phyloP scores from a whole-genome alignment of 768 basidiomycete species.

The Sporobolomyces phaffii region DNA sequence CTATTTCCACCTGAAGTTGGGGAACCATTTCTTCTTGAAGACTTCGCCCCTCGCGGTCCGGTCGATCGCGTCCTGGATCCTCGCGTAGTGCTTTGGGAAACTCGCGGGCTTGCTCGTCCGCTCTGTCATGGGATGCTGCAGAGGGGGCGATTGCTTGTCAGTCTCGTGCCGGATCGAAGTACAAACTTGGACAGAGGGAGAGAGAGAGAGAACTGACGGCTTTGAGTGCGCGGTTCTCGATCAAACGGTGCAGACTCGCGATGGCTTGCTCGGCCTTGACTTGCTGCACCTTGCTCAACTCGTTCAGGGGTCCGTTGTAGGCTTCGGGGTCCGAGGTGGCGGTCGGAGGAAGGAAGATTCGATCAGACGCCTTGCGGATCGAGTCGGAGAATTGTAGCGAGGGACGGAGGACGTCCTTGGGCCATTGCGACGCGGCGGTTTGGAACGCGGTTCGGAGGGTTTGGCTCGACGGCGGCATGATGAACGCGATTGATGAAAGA shows the following conservation, averaged over 20 bases:
- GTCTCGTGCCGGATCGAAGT: too few relatives aligned
- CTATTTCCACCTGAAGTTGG: conserved; percentile 30
- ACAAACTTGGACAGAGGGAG: background rate
- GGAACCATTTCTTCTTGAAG: conserved; percentile 18
- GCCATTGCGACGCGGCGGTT: conserved; percentile 15
- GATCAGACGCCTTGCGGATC: conserved; percentile 19
- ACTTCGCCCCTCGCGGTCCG: conserved; percentile 20
- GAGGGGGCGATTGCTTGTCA: too few relatives aligned
- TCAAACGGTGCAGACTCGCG: background rate
- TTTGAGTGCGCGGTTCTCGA: conserved; percentile 21
- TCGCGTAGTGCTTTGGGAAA: conserved; percentile 32
- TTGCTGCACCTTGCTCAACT: conserved; percentile 8
- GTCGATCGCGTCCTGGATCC: conserved; percentile 15
- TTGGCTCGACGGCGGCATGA: background rate
- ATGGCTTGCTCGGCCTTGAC: conserved; percentile 8
- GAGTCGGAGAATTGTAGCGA: conserved; percentile 17
- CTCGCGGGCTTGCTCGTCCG: conserved; percentile 28
- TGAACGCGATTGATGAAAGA: background rate
- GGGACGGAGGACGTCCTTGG: conserved; percentile 21
- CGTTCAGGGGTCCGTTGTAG: background rate
- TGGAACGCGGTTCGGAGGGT: conserved; percentile 9
- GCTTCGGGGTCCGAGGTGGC: background rate
- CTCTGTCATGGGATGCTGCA: conserved; percentile 20
- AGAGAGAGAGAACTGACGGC: background rate
- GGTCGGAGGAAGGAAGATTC: conserved; percentile 15